Evolutionary conservation across 345 rosid genomes (phyloP).

Genomic region (Angophora floribunda): DNA sequence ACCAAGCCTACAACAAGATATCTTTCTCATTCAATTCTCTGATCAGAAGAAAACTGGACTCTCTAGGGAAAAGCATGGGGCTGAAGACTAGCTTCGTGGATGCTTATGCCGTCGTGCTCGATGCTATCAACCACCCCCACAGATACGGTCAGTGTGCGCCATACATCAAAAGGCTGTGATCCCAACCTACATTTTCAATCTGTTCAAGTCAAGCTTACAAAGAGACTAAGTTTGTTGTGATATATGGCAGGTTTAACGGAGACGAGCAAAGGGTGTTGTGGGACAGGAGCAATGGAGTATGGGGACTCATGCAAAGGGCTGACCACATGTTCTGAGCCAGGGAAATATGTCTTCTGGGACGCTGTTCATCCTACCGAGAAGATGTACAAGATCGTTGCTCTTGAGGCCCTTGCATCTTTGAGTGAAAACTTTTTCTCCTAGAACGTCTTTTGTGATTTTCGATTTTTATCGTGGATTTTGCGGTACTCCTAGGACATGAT

Average conservation of each 20-base stretch:
- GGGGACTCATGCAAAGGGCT: constrained; percentile 63
- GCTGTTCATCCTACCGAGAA: constrained; percentile 78
- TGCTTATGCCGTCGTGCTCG: constrained; percentile 26
- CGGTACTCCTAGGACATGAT: not conserved
- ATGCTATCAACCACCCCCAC: constrained; percentile 39
- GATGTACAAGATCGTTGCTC: constrained; percentile 62
- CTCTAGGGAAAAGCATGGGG: constrained; percentile 16
- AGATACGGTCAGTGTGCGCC: constrained; percentile 32
- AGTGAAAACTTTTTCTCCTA: not conserved
- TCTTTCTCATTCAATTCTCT: constrained; percentile 46
- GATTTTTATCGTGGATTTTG: not conserved
- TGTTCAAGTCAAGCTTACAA: not conserved
- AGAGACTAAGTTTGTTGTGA: not conserved
- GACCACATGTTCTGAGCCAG: constrained; percentile 49
- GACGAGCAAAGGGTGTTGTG: constrained; percentile 63
- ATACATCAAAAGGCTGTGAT: not conserved
- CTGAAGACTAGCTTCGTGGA: constrained; percentile 47
- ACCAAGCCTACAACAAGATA: constrained; percentile 33
- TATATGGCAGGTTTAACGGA: constrained; percentile 41
- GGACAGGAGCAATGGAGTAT: constrained; percentile 58
- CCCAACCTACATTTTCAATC: not conserved
- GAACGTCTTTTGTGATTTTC: not conserved
- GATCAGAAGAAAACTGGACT: constrained; percentile 24
- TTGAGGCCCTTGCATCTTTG: constrained; percentile 28
- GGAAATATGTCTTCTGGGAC: constrained; percentile 71